Evolutionary conservation across 116 monocot genomes (phyloP).

Genomic region (Iris pallida): DNA sequence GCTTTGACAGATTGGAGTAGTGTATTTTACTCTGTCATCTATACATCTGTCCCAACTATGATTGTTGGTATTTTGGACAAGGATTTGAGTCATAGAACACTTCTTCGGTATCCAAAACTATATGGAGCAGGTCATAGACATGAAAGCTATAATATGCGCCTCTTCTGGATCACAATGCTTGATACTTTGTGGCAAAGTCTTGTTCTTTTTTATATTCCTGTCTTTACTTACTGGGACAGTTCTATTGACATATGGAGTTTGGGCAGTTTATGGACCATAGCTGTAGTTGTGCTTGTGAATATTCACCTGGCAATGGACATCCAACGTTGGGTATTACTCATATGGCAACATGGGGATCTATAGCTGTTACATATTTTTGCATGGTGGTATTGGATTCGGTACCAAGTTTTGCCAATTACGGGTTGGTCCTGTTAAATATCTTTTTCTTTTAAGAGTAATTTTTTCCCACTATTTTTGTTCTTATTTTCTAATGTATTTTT

Average conservation of each 20-base stretch:
- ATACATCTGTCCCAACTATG: slow-evolving; percentile 84
- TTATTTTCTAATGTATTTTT: slow-evolving; percentile 9
- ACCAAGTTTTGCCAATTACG: slow-evolving; percentile 79
- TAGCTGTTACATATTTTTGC: slow-evolving; percentile 62
- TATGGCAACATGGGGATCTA: slow-evolving; percentile 78
- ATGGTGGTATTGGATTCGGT: slow-evolving; percentile 85
- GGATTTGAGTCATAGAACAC: slow-evolving; percentile 73
- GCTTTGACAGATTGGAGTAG: slow-evolving; percentile 96
- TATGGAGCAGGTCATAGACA: slow-evolving; percentile 77
- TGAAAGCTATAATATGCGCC: slow-evolving; percentile 74
- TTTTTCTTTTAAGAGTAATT: not conserved
- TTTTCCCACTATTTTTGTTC: not conserved
- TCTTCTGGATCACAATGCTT: slow-evolving; percentile 91
- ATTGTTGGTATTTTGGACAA: slow-evolving; percentile 85
- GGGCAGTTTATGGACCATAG: slow-evolving; percentile 84
- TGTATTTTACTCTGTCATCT: slow-evolving; percentile 89
- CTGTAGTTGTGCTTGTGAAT: slow-evolving; percentile 82
- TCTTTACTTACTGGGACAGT: slow-evolving; percentile 58
- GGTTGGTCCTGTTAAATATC: slow-evolving; percentile 37
- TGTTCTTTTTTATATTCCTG: slow-evolving; percentile 79
- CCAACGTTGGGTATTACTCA: slow-evolving; percentile 76
- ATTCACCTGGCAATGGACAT: slow-evolving; percentile 91
- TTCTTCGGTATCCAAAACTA: slow-evolving; percentile 71
- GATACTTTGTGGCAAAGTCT: slow-evolving; percentile 96
- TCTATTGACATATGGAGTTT: slow-evolving; percentile 87